Base-by-base conservation (phyloP, 306 rosid species). In the Prunus mira region DNA sequence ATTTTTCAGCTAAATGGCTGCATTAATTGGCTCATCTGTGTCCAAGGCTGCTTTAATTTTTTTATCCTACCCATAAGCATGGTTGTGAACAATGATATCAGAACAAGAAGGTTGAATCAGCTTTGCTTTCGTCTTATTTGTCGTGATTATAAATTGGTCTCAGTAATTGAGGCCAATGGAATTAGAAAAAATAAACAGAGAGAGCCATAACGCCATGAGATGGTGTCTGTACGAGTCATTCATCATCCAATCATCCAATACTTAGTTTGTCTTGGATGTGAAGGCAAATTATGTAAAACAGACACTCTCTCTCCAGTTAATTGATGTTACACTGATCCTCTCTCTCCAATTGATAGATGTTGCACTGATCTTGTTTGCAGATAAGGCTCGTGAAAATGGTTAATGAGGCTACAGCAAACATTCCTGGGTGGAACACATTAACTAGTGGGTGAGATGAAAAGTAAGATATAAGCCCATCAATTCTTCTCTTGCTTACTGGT, bases 361-460 rank as follows among this genome's bases (percentile, higher is more conserved):
- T 69, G 18, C 27, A 30, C 62, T 65, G 45, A 71, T 78, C 12
- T 74, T 77, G 20, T 54, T 58, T 84, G 86, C 87, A 91, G 97
- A 91, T 80, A 69, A 58, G 88, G 81, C 93, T 91, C 60, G 97
- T 91, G 77, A 87, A 88, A 80, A 82, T 89, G 97, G 94, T 91
- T 17, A 91, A 91, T 54, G 94, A 91, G 79, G 97, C 97, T 52
- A 83, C 92, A 43, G 89, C 89, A 62, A 86, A 89, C 79, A 82
- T 91, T 69, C 92, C 88, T 54, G 86, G 86, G 67, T 91, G 94
- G 97, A 88, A 86, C 47, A 69, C 79, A 9, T 41, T 80, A 78
- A 86, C 76, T 27, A 79, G 85, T 78, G 82, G 82, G 64, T 63
- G 75, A 82, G 70, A 41, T 28, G 43, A 55, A 79, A 72, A 74